Evolutionary conservation across 2,329 filamentous ascomycete genomes (phyloP), one percentile per base, ranked within the genome.

Genomic region (Pezicula radicicola): DNA sequence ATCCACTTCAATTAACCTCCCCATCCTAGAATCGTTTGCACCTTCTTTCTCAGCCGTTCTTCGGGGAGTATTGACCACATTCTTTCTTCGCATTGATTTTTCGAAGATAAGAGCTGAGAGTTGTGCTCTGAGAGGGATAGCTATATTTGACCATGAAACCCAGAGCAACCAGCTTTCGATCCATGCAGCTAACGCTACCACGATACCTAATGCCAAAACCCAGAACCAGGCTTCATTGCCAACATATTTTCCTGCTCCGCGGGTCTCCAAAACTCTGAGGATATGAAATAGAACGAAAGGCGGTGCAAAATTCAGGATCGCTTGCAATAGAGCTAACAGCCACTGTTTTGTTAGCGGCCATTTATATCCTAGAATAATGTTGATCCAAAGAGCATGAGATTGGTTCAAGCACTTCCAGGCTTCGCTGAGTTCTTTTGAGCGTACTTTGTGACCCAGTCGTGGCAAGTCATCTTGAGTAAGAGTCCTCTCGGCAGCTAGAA

Each of bases 31-130:
- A 61, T 79, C 83, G 36, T 73, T 60, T 7, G 64, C 75, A 12
- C 81, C 78, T 65, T 91, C 2, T 10, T 33, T 13, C 30, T 33
- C 9, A 7, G 30, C 9, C 1, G 30, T 7, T 33, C 30, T 13
- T 33, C 12, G 7, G 9, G 30, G 12, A 33, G 4, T 33, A 7
- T 13, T 33, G 9, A 33, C 90, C 39, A 89, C 81, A 66, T 92
- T 88, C 65, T 93, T 93, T 46, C 85, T 80, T 41, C 85, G 79
- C 75, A 91, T 83, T 0, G 87, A 81, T 66, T 94, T 94, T 53
- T 85, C 80, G 60, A 92, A 93, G 15, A 93, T 80, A 8, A 91
- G 75, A 0, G 87, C 79, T 2, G 86, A 83, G 2, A 94, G 71
- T 60, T 91, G 85, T 27, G 83, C 79, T 48, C 87, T 82, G 15